Evolutionary conservation across 202 grass and related monocot genomes (phyloP).

Genomic region (Digitaria exilis): DNA sequence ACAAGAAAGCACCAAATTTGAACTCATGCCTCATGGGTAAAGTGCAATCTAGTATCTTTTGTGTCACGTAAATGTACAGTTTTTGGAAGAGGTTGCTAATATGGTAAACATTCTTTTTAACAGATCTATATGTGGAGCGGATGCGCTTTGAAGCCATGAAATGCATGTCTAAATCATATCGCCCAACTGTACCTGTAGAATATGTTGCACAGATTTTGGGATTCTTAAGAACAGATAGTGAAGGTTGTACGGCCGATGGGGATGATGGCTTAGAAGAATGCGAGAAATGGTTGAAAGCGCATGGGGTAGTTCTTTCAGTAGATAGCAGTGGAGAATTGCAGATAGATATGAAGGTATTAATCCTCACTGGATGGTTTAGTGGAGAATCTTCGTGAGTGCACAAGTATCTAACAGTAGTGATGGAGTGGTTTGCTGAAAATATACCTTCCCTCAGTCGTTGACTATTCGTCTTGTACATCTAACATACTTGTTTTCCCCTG

Average conservation of each 20-base stretch:
- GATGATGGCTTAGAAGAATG: slow-evolving; percentile 68
- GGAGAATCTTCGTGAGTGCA: background rate
- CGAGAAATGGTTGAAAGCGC: slow-evolving; percentile 85
- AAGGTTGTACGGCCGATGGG: slow-evolving; percentile 39
- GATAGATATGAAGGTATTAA: slow-evolving; percentile 83
- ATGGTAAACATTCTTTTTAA: slow-evolving; percentile 25
- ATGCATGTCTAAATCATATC: slow-evolving; percentile 91
- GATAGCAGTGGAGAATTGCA: slow-evolving; percentile 73
- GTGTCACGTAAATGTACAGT: background rate
- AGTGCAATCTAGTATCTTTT: slow-evolving; percentile 11
- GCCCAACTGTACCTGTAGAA: slow-evolving; percentile 62
- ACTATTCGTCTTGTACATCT: background rate
- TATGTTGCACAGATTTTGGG: slow-evolving; percentile 80
- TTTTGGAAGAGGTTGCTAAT: slow-evolving; percentile 20
- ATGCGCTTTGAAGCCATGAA: slow-evolving; percentile 91
- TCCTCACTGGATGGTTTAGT: slow-evolving; percentile 10
- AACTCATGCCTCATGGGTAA: slow-evolving; percentile 94
- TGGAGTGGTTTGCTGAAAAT: slow-evolving; percentile 4
- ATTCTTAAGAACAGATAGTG: slow-evolving; percentile 53
- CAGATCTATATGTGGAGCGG: slow-evolving; percentile 84
- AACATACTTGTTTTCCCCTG: background rate
- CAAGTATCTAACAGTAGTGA: slow-evolving; percentile 14
- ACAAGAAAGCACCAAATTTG: slow-evolving; percentile 81
- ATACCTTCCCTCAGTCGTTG: background rate
- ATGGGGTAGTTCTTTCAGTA: slow-evolving; percentile 69